These are phyloP conservation scores for Agaricales sp. DNA, from an alignment of 1,284 basidiomycete species.

Conservation along the genomic window DNA sequence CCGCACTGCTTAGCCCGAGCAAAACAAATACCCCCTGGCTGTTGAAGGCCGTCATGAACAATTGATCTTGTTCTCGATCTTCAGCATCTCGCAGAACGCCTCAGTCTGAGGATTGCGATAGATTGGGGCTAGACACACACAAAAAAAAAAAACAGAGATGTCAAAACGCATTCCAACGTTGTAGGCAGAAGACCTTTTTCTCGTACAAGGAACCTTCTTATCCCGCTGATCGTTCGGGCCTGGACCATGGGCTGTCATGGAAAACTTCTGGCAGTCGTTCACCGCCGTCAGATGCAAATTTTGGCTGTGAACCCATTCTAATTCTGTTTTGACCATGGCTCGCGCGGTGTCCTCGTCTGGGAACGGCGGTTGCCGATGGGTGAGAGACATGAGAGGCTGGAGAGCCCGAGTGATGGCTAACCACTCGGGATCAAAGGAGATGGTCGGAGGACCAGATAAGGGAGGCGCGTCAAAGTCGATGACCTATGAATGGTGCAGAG, in stretches of 20 bases:
- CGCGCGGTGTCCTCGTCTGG: slow-evolving; percentile 50
- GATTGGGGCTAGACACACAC: slow-evolving; percentile 43
- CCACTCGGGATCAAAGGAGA: slow-evolving; percentile 84
- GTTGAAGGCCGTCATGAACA: too few species aligned
- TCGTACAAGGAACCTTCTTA: slow-evolving; percentile 38
- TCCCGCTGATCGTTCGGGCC: slow-evolving; percentile 24
- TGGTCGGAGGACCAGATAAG: slow-evolving; percentile 19
- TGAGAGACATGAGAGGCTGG: slow-evolving; percentile 64
- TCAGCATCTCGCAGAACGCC: slow-evolving; percentile 74
- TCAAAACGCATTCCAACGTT: slow-evolving; percentile 2
- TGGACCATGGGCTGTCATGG: slow-evolving; percentile 62
- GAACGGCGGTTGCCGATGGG: slow-evolving; percentile 39
- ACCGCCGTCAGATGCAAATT: slow-evolving; percentile 32
- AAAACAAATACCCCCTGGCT: too few species aligned
- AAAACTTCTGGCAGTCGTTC: slow-evolving; percentile 61
- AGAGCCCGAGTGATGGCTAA: slow-evolving; percentile 87
- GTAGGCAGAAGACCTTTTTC: slow-evolving; percentile 8
- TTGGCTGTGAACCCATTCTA: slow-evolving; percentile 57
- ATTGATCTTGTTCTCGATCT: slow-evolving; percentile 77
- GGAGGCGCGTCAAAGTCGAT: slow-evolving; percentile 43
- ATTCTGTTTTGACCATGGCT: slow-evolving; percentile 48
- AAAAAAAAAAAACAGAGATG: slow-evolving; percentile 9
- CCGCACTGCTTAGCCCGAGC: too few species aligned
- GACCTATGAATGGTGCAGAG: slow-evolving; percentile 35
- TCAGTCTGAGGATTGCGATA: slow-evolving; percentile 90